Evolutionary conservation across 768 basidiomycete species (phyloP), one percentile per base, ranked within the genome.

Genomic region (Suillus variegatus): DNA sequence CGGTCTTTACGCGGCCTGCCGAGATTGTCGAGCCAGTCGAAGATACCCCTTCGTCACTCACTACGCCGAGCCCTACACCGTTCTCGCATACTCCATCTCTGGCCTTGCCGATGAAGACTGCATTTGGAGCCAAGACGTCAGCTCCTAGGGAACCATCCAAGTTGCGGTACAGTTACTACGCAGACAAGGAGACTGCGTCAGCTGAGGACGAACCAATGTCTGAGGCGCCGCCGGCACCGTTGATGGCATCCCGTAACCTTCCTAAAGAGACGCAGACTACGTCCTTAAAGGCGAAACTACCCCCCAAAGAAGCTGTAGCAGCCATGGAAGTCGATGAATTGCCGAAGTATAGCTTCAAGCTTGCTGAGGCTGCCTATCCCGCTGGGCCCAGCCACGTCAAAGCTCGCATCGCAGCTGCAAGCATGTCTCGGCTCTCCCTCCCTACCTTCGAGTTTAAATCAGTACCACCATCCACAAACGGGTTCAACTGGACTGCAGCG

Each of bases 61-160:
- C 63, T 63, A 74, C 68, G 64, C 56, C 32, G 22, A 65, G 55
- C 56, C 28, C 62, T 6, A 25, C 58, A 28, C 63, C 65, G 4
- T 18, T 65, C 28, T 58, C 72, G 1, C 65, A 72, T n/a, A 43
- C 72, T 18, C 66, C 55, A 46, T 65, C 72, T 9, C 22, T 63
- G 14, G 22, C 47, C 36, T 56, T 68, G 22, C n/a, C 49, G 28
- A 60, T 60, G 57, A 76, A 76, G 56, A 58, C 69, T 35, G 38
- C 67, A 28, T 71, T 73, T 36, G 64, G 71, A n/a, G 47, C 76
- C 49, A 90, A 88, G 72, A 76, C 84, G 3, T 85, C 81, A 35
- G 83, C 83, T 10, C 92, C 92, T 1, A 91, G 88, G 72, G 89
- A 91, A 63, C 91, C 92, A 2, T 92, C 92, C 65, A 93, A 92